These are phyloP conservation scores for Prunus salicina DNA, from an alignment of 306 rosid genomes.

Conservation along the genomic window DNA sequence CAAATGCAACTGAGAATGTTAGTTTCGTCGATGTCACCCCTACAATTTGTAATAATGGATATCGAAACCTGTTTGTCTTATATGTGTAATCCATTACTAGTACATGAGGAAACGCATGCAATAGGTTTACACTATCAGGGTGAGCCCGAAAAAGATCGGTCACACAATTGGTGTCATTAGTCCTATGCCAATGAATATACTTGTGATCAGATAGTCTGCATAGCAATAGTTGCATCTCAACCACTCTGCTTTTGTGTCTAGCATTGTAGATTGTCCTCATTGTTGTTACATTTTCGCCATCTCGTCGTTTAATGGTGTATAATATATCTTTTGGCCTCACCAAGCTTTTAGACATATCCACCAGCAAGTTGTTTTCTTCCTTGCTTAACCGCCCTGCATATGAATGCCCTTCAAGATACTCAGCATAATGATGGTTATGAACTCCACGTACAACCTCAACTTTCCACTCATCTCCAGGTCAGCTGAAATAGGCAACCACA, in stretches of 20 bases:
- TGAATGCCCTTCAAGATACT: background rate
- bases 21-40: background rate
- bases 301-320: background rate
- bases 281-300: background rate
- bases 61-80: background rate
- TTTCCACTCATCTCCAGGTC: background rate
- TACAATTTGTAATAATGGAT: background rate
- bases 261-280: constrained; percentile 5
- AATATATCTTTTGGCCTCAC: background rate
- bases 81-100: background rate
- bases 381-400: background rate
- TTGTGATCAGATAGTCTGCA: background rate
- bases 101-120: background rate
- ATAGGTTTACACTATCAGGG: background rate
- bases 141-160: background rate
- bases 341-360: background rate
- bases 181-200: background rate
- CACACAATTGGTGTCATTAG: background rate
- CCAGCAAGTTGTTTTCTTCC: background rate
- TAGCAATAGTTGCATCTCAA: constrained; percentile 1
- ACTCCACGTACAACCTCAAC: background rate
- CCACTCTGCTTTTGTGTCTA: background rate
- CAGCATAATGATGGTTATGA: background rate
- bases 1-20: background rate
- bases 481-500: background rate